Evolutionary conservation across 768 basidiomycete genomes (phyloP).

Genomic region (Mycena maculata): DNA sequence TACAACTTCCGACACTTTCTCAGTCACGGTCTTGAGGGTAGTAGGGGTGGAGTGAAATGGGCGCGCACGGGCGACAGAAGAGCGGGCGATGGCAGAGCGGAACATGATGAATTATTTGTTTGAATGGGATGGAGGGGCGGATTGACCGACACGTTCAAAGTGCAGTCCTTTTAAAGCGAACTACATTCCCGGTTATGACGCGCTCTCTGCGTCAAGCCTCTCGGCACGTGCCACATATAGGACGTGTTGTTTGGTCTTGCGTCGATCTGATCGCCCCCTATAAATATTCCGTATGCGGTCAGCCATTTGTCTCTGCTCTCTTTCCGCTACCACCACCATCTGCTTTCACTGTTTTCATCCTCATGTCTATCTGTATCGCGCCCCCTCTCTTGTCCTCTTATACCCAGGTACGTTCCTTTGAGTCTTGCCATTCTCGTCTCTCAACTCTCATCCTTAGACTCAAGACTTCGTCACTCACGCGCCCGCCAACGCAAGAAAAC

Average conservation of each 20-base stretch:
- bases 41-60: slow-evolving; percentile 50
- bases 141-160: neutral
- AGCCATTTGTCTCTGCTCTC: slow-evolving; percentile 5
- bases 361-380: neutral
- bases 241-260: neutral
- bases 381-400: neutral
- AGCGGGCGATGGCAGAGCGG: slow-evolving; percentile 30
- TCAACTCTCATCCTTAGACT: neutral
- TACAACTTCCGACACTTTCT: slow-evolving; percentile 59
- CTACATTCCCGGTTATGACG: too few species aligned
- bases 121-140: neutral
- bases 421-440: too few species aligned
- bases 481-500: slow-evolving; percentile 3
- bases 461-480: slow-evolving; percentile 5
- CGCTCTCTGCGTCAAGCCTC: too few species aligned
- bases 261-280: too few species aligned
- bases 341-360: slow-evolving; percentile 2
- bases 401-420: neutral
- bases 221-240: too few species aligned
- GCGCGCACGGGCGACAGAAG: slow-evolving; percentile 36
- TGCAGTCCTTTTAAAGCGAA: neutral
- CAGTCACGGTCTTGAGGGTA: slow-evolving; percentile 53
- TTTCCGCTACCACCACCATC: slow-evolving; percentile 25
- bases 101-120: slow-evolving; percentile 23
- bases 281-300: neutral